Evolutionary conservation across 2,329 filamentous ascomycete genomes (phyloP).

Genomic region (Xylaria sp.): DNA sequence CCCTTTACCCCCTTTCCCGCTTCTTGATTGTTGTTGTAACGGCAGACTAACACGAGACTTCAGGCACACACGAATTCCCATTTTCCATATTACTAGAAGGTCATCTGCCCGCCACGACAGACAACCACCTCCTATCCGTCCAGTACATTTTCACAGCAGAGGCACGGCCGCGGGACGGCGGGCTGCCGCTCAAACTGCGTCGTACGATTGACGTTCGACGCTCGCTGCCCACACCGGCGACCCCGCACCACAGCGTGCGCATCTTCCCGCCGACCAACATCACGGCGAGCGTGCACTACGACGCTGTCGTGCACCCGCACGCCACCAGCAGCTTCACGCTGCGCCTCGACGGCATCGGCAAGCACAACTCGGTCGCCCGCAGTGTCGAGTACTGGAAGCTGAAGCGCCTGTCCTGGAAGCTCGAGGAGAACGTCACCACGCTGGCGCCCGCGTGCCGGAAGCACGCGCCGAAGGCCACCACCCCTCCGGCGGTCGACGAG

Average conservation of each 20-base stretch:
- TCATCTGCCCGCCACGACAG: conserved; percentile 84
- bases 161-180: conserved; percentile 69
- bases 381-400: conserved; percentile 86
- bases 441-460: conserved; percentile 82
- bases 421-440: conserved; percentile 87
- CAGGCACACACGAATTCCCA: conserved; percentile 80
- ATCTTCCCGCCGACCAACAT: conserved; percentile 98
- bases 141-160: conserved; percentile 82
- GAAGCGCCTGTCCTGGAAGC: conserved; percentile 90
- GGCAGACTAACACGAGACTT: conserved; percentile 47
- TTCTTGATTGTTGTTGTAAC: background rate
- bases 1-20: background rate
- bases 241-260: conserved; percentile 88
- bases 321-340: conserved; percentile 83
- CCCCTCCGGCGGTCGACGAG: conserved; percentile 44
- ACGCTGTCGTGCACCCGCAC: conserved; percentile 85
- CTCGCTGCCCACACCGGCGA: conserved; percentile 77
- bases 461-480: conserved; percentile 67
- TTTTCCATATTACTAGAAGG: conserved; percentile 90
- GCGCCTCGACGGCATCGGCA: conserved; percentile 86
- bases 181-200: conserved; percentile 69
- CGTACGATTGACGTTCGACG: conserved; percentile 80
- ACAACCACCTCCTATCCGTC: conserved; percentile 77
- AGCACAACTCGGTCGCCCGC: conserved; percentile 72
- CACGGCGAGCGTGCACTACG: conserved; percentile 84